phyloP scores from a whole-genome alignment of 192 early-diverging fungal genomes.

The Coemansia guatemalensis region DNA sequence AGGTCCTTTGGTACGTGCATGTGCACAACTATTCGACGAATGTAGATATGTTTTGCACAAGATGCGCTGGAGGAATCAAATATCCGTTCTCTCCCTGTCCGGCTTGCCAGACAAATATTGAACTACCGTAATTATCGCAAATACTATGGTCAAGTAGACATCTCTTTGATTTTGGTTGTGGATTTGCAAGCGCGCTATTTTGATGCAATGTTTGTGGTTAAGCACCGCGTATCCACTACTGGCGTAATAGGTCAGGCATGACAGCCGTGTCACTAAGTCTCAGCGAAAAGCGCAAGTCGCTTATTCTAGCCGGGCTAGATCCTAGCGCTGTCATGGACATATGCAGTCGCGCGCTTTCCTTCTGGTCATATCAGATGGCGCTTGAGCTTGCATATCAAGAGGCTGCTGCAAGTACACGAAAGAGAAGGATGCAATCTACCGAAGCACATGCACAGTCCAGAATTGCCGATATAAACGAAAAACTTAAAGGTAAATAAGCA shows the following conservation, averaged over 20 bases:
- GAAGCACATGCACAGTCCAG: conserved; percentile 29
- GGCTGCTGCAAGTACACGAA: conserved; percentile 25
- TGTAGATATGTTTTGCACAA: conserved; percentile 68
- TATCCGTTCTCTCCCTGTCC: conserved; percentile 58
- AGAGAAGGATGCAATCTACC: conserved; percentile 32
- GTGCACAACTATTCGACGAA: no score
- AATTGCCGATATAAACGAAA: conserved; percentile 9
- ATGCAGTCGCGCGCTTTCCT: conserved; percentile 61
- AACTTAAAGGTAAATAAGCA: conserved; percentile 23
- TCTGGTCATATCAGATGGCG: conserved; percentile 66
- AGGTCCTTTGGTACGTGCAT: no score
- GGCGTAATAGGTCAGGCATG: conserved; percentile 50
- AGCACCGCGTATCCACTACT: not conserved
- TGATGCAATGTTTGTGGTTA: no score
- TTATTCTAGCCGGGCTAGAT: conserved; percentile 64
- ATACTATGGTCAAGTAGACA: no score
- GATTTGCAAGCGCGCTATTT: no score
- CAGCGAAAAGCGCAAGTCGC: conserved; percentile 65
- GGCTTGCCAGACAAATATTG: conserved; percentile 59
- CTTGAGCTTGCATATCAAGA: conserved; percentile 57
- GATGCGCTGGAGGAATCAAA: conserved; percentile 58
- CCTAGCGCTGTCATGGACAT: conserved; percentile 66
- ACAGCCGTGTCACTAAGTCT: conserved; percentile 59
- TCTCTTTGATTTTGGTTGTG: no score
- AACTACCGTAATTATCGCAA: conserved; percentile 48